Percentiles rank a stretch among this genome's conserved stretches.
Conservation (phyloP, 2,329 filamentous ascomycete species). For the Ophiostoma himal-ulmi region DNA sequence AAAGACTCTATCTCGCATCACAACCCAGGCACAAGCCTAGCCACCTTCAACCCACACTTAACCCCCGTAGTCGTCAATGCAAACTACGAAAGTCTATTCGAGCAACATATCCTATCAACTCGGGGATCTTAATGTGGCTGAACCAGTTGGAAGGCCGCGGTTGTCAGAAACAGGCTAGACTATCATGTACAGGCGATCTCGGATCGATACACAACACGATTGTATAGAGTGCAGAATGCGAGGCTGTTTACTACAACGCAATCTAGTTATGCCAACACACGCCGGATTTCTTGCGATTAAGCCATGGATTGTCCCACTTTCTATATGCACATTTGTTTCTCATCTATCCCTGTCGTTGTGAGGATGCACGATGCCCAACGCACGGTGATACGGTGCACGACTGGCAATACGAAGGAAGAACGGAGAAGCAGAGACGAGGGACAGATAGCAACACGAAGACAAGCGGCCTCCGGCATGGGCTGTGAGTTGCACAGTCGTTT, state of each 20-base stretch:
- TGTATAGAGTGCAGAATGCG: not conserved
- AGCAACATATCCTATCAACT: too few species aligned
- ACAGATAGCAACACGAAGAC: not conserved
- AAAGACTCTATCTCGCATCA: too few species aligned
- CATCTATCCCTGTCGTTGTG: too few species aligned
- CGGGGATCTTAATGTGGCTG: too few species aligned
- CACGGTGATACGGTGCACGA: slow-evolving; percentile 13
- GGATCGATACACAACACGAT: not conserved
- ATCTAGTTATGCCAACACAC: not conserved
- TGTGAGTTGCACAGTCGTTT: not conserved
- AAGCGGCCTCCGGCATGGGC: not conserved
- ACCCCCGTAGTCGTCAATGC: too few species aligned
- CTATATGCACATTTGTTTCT: too few species aligned
- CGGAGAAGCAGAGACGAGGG: too few species aligned
- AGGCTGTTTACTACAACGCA: too few species aligned
- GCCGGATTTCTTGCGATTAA: not conserved
- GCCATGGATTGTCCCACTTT: not conserved
- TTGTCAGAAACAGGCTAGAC: not conserved
- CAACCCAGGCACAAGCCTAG: too few species aligned
- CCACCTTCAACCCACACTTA: too few species aligned
- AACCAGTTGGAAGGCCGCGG: not conserved
- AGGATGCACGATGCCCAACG: not conserved
- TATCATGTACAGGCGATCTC: not conserved
- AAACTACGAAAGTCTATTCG: too few species aligned
- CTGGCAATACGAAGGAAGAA: slow-evolving; percentile 15